These are phyloP conservation scores for Elaeis guineensis DNA, from an alignment of 176 grass and related monocot genomes.

Conservation along the genomic window DNA sequence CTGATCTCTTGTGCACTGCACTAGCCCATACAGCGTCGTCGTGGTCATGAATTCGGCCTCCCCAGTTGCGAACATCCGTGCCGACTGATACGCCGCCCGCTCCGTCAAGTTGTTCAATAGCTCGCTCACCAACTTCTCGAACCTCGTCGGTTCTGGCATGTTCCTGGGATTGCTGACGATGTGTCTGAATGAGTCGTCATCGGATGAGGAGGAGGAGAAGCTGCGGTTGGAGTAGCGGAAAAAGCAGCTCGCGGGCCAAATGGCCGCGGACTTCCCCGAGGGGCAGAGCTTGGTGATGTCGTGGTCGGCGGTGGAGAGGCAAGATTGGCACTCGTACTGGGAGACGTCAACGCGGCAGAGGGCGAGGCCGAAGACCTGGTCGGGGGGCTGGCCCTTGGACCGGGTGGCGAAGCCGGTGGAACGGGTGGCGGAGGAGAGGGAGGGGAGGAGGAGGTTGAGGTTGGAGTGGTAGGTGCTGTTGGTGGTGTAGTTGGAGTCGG, in stretches of 20 bases:
- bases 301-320: constrained; percentile 19
- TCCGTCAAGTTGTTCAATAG: background rate
- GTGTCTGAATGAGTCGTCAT: too few relatives aligned
- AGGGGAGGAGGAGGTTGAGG: constrained; percentile 27
- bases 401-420: constrained; percentile 12
- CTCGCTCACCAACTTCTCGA: background rate
- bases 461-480: constrained; percentile 26
- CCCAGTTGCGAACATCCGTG: background rate
- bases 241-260: constrained; percentile 22
- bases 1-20: constrained; percentile 9
- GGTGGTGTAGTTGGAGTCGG: constrained; percentile 10
- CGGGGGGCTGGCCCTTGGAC: constrained; percentile 4
- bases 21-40: background rate
- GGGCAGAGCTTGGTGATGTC: constrained; percentile 8
- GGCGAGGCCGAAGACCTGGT: constrained; percentile 24
- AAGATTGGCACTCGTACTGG: constrained; percentile 14
- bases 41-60: background rate
- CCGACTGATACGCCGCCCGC: background rate
- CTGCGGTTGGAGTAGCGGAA: constrained; percentile 24
- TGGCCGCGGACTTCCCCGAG: background rate
- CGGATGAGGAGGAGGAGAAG: too few relatives aligned
- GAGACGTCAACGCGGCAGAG: constrained; percentile 39
- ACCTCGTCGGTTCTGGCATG: background rate
- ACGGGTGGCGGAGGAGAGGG: background rate
- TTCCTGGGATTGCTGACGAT: background rate